phyloP scores from a whole-genome alignment of 345 rosid species.

The Gossypioides kirkii region DNA sequence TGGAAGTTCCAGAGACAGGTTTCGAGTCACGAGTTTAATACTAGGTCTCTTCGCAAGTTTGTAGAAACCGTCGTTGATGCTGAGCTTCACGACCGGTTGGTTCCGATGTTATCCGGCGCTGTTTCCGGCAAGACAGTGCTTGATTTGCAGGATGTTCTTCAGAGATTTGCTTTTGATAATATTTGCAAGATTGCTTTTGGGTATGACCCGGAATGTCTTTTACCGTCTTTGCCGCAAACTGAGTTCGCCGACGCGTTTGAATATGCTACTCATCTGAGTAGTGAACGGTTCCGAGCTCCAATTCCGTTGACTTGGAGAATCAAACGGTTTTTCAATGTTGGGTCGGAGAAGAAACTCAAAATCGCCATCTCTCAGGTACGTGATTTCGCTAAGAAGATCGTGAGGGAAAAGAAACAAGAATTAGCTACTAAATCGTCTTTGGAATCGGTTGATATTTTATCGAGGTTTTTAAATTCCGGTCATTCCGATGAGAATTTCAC shows the following conservation, averaged over 20 bases:
- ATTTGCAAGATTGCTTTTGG: not conserved
- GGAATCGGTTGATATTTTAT: slow-evolving; percentile 32
- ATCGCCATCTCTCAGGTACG: slow-evolving; percentile 27
- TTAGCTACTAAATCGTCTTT: slow-evolving; percentile 5
- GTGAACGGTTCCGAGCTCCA: slow-evolving; percentile 19
- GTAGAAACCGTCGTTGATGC: slow-evolving; percentile 27
- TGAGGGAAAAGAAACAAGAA: slow-evolving; percentile 40
- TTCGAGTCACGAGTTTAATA: slow-evolving; percentile 67
- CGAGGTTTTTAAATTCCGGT: slow-evolving; percentile 44
- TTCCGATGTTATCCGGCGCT: not conserved
- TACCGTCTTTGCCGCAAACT: not conserved
- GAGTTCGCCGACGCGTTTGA: slow-evolving; percentile 37
- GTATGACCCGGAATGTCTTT: not conserved
- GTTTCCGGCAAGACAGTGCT: not conserved
- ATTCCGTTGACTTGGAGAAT: slow-evolving; percentile 31
- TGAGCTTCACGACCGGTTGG: not conserved
- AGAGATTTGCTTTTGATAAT: slow-evolving; percentile 1
- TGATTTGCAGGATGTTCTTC: not conserved
- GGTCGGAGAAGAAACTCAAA: not conserved
- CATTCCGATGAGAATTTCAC: slow-evolving; percentile 42
- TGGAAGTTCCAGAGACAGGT: slow-evolving; percentile 39
- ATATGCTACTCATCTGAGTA: slow-evolving; percentile 29
- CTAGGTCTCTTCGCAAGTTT: slow-evolving; percentile 61
- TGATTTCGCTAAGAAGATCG: slow-evolving; percentile 33
- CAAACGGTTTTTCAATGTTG: slow-evolving; percentile 27